Evolutionary conservation across 805 yeast genomes (phyloP).

Genomic region (Starmerella tilneyi): DNA sequence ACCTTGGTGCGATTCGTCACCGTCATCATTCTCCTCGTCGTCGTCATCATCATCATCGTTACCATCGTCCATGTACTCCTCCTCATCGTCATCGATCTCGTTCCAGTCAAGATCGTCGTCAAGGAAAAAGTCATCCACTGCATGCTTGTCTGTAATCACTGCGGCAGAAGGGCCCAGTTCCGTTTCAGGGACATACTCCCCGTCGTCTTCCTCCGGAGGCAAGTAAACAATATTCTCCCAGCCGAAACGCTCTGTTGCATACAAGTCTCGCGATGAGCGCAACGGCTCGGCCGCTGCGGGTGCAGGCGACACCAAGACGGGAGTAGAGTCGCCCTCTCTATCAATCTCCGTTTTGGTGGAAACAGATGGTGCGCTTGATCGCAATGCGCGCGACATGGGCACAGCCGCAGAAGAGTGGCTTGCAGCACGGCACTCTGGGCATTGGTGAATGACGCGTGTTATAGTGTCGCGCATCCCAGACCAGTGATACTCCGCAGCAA

Average conservation of each 20-base stretch:
- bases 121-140: conserved; percentile 4
- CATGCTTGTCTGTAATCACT: not conserved
- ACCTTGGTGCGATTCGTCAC: no score
- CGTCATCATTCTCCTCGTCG: conserved; percentile 10
- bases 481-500: conserved; percentile 84
- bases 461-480: conserved; percentile 81
- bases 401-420: not conserved
- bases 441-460: conserved; percentile 61
- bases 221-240: conserved; percentile 16
- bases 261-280: not conserved
- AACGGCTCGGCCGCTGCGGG: not conserved
- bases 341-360: not conserved
- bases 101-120: conserved; percentile 10
- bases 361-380: not conserved
- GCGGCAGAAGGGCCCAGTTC: not conserved
- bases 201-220: conserved; percentile 21
- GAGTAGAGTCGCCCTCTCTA: not conserved
- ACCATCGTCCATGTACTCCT: conserved; percentile 13
- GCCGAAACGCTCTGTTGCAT: not conserved
- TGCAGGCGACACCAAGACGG: not conserved
- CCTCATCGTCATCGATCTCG: conserved; percentile 9
- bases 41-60: conserved; percentile 17
- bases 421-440: conserved; percentile 48
- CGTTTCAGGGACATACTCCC: conserved; percentile 17
- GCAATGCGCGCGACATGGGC: not conserved